Evolutionary conservation across 2,329 filamentous ascomycete genomes (phyloP).

Genomic region (Zopfia rhizophila): DNA sequence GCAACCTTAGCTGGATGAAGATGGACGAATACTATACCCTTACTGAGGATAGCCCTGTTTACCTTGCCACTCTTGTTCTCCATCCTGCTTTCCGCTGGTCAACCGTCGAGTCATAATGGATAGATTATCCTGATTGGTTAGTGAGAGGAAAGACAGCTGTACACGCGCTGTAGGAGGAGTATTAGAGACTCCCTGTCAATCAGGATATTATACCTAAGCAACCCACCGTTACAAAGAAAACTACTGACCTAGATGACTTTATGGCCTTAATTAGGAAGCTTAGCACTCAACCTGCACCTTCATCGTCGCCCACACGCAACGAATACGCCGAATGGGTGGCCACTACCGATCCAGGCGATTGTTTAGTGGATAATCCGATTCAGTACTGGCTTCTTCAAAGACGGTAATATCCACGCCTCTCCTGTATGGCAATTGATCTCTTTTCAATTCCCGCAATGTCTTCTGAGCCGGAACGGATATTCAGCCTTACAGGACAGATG

Average conservation of each 20-base stretch:
- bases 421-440: constrained; percentile 3
- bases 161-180: background rate
- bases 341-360: too few relatives aligned
- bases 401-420: constrained; percentile 3
- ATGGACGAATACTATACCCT: constrained; percentile 1
- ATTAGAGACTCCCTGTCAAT: too few relatives aligned
- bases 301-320: too few relatives aligned
- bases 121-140: background rate
- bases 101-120: constrained; percentile 1
- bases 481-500: constrained; percentile 1
- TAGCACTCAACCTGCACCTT: too few relatives aligned
- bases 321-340: constrained; percentile 1
- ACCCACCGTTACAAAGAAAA: too few relatives aligned
- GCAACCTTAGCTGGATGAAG: background rate
- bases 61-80: constrained; percentile 3
- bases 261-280: too few relatives aligned
- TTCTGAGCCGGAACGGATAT: constrained; percentile 1
- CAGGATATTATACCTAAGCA: too few relatives aligned
- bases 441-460: constrained; percentile 5
- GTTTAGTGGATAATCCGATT: too few relatives aligned
- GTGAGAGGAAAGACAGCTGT: background rate
- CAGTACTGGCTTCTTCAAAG: too few relatives aligned
- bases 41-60: background rate
- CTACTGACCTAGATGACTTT: too few relatives aligned
- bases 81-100: background rate